Evolutionary conservation across 306 rosid genomes (phyloP), one percentile per base, ranked within the genome.

Genomic region (Aeschynomene evenia): DNA sequence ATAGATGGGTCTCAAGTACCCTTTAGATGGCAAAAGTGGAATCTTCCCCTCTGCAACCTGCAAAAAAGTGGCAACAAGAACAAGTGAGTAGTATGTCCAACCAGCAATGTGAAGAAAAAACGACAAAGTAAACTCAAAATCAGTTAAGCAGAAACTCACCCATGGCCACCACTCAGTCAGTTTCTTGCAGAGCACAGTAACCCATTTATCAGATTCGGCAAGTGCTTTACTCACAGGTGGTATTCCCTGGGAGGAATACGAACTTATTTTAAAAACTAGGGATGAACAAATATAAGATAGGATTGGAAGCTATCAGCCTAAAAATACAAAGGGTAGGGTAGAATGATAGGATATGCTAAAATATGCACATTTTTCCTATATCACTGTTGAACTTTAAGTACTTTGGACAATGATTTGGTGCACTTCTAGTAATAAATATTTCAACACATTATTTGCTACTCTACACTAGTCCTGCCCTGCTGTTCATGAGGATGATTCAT

Each of bases 1-100:
- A 53, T 33, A 5, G 19, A 54, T 23, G 21, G 55, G 52, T 70
- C 46, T 50, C 53, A 23, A 48, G 21, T 88, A 94, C 98, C 97
- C 95, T 72, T 87, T 90, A 67, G 84, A 84, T 56, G 86, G 87
- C 77, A 54, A 50, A n/a, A 90, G 77, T 42, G 97, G 98, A 74
- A 87, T 85, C 51, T 81, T 70, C 77, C 98, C 98, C 77, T 88
- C 96, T 64, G 95, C 97, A 75, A 94, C 89, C 98, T 93, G 82
- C 65, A 82, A 42, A 46, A 46, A 64, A 55, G 55, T 23, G 40
- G 65, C 81, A 52, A 19, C 26, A 63, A 49, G 34, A 4, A 71
- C 9, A 22, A 48, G 52, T 33, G 62, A 46, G 61, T 56, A 61
- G 69, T 57, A 31, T 34, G 39, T 61, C 12, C 63, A 59, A 24